These are phyloP conservation scores for Penicillium sp. DNA, from an alignment of 2,329 filamentous ascomycete species.

Conservation along the genomic window DNA sequence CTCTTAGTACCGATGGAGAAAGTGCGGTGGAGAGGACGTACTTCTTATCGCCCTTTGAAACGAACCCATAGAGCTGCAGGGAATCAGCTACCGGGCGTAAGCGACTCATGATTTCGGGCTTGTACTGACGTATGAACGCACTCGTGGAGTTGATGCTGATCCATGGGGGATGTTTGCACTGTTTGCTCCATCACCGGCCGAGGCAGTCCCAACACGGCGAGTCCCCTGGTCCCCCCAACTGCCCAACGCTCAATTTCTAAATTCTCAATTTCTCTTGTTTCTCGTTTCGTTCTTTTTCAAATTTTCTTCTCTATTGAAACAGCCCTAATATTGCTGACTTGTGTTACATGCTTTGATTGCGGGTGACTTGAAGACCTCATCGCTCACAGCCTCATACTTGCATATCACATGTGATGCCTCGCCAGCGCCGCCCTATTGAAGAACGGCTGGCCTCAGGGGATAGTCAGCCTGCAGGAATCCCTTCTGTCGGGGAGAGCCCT, in stretches of 20 bases:
- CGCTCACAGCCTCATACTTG: constrained; percentile 21
- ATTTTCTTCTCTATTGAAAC: not conserved
- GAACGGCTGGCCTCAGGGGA: constrained; percentile 4
- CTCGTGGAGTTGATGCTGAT: not conserved
- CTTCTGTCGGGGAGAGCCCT: constrained; percentile 25
- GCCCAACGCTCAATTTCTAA: constrained; percentile 16
- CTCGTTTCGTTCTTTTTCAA: not conserved
- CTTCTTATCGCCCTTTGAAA: constrained; percentile 89
- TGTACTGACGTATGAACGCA: constrained; percentile 7
- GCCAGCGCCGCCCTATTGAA: constrained; percentile 34
- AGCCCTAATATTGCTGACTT: constrained; percentile 10
- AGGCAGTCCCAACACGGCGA: constrained; percentile 22
- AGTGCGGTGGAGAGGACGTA: constrained; percentile 39
- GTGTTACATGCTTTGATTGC: constrained; percentile 14
- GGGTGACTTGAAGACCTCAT: constrained; percentile 15
- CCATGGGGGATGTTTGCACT: constrained; percentile 23
- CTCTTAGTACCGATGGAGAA: constrained; percentile 30
- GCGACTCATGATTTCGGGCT: constrained; percentile 39
- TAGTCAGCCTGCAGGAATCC: constrained; percentile 26
- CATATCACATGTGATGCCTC: constrained; percentile 31
- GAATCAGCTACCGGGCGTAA: constrained; percentile 77
- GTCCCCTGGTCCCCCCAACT: constrained; percentile 27
- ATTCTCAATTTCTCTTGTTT: not conserved
- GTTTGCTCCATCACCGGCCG: constrained; percentile 11
- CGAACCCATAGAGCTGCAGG: constrained; percentile 78